Conservation (phyloP, 2,329 filamentous ascomycete species). For the Fusarium penzigii region DNA sequence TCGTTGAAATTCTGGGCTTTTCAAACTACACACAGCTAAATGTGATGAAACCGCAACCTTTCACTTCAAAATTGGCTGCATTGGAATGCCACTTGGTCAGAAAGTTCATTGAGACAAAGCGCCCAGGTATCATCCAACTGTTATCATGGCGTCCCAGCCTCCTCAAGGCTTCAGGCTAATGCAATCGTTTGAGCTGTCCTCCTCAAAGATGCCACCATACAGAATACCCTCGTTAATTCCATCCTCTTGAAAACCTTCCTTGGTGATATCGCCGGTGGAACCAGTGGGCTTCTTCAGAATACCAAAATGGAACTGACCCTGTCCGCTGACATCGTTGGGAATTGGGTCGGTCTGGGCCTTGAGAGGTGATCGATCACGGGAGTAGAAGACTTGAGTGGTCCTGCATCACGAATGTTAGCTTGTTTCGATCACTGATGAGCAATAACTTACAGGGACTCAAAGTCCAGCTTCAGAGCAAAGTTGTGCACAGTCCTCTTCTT, state of each 20-base stretch:
- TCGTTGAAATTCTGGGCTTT: no score
- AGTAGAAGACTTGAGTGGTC: conserved; percentile 60
- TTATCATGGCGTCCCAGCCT: no score
- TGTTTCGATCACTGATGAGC: not conserved
- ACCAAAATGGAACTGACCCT: conserved; percentile 64
- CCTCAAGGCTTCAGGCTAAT: conserved; percentile 17
- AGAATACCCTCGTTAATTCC: conserved; percentile 54
- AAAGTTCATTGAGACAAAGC: no score
- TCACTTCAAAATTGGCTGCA: no score
- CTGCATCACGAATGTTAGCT: conserved; percentile 35
- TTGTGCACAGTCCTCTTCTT: conserved; percentile 58
- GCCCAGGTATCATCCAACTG: no score
- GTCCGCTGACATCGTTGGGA: conserved; percentile 53
- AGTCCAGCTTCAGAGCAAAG: conserved; percentile 61
- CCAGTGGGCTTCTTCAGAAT: conserved; percentile 62
- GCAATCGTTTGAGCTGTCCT: conserved; percentile 46
- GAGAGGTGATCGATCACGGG: conserved; percentile 46
- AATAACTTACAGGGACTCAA: conserved; percentile 50
- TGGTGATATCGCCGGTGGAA: conserved; percentile 43
- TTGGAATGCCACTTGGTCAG: no score
- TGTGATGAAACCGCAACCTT: no score
- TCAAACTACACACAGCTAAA: no score
- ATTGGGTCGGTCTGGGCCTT: conserved; percentile 47
- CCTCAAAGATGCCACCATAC: conserved; percentile 54
- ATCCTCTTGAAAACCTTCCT: conserved; percentile 48